phyloP scores from a whole-genome alignment of 140 eudicot species.

The Senecio squalidus region DNA sequence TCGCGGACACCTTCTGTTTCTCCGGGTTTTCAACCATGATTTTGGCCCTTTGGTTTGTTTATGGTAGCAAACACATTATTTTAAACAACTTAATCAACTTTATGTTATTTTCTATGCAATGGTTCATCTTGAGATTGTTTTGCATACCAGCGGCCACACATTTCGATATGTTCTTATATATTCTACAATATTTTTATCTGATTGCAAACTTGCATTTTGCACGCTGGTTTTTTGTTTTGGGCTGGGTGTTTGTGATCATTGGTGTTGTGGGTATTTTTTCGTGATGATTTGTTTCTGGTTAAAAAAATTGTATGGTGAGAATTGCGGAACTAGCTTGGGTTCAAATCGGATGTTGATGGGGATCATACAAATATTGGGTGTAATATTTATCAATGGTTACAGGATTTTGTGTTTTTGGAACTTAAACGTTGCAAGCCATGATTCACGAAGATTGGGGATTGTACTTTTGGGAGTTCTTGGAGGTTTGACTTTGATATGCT shows the following conservation, averaged over 20 bases:
- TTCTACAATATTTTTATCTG: neutral
- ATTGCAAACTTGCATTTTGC: too few relatives aligned
- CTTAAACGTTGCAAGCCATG: too few relatives aligned
- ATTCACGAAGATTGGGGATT: too few relatives aligned
- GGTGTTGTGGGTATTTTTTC: neutral
- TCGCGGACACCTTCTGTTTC: neutral
- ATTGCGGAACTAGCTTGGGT: neutral
- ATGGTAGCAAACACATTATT: neutral
- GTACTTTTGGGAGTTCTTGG: too few relatives aligned
- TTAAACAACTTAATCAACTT: neutral
- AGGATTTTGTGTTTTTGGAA: too few relatives aligned
- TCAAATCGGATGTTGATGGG: neutral
- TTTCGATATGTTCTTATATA: neutral
- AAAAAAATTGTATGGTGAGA: neutral
- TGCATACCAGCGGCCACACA: neutral
- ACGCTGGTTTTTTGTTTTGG: too few relatives aligned
- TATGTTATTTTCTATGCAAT: neutral
- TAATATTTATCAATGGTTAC: too few relatives aligned
- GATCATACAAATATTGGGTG: too few relatives aligned
- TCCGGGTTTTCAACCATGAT: neutral
- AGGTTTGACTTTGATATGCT: too few relatives aligned
- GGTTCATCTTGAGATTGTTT: neutral
- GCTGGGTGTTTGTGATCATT: neutral
- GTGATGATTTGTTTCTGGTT: neutral
- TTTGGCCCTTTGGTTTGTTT: neutral